Evolutionary conservation across 306 rosid genomes (phyloP).

Genomic region (Prunus kanzakura): DNA sequence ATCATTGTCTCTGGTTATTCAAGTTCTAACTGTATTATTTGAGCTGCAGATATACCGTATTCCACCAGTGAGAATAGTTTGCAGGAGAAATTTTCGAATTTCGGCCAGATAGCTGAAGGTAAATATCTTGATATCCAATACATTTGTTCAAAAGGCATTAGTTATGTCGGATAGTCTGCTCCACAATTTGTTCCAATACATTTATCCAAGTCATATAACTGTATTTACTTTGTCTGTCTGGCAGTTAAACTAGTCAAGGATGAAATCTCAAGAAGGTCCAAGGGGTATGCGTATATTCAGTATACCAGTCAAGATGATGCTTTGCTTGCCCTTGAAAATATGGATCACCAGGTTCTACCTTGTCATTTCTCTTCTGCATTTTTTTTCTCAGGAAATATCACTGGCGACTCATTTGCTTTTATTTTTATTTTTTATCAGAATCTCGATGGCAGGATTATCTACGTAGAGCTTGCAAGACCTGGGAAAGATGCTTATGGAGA

Average conservation of each 20-base stretch:
- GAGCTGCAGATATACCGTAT: conserved; percentile 76
- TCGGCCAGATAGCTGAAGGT: conserved; percentile 90
- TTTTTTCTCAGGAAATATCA: neutral
- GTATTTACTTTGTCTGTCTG: conserved; percentile 5
- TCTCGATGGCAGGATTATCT: conserved; percentile 59
- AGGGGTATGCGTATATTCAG: conserved; percentile 87
- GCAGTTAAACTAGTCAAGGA: conserved; percentile 70
- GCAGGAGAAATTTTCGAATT: conserved; percentile 67
- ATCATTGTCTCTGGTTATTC: neutral
- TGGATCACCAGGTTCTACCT: conserved; percentile 77
- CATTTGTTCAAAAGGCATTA: neutral
- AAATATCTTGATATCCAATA: conserved; percentile 8
- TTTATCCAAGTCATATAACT: neutral
- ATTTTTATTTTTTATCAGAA: conserved; percentile 34
- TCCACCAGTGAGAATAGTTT: conserved; percentile 54
- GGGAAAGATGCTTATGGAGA: conserved; percentile 41
- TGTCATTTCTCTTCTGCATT: neutral
- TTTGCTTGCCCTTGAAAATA: conserved; percentile 77
- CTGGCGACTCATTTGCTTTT: conserved; percentile 12
- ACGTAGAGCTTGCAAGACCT: conserved; percentile 66
- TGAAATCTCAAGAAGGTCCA: conserved; percentile 45
- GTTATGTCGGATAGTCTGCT: neutral
- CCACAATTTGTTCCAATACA: neutral
- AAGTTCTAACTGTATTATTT: conserved; percentile 19
- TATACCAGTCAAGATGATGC: conserved; percentile 74